A percentile compares a stretch with the other conserved stretches of the same genome.
These are phyloP conservation scores for Talaromyces sp. DNA, from an alignment of 2,329 filamentous ascomycete species.

Conservation along the genomic window DNA sequence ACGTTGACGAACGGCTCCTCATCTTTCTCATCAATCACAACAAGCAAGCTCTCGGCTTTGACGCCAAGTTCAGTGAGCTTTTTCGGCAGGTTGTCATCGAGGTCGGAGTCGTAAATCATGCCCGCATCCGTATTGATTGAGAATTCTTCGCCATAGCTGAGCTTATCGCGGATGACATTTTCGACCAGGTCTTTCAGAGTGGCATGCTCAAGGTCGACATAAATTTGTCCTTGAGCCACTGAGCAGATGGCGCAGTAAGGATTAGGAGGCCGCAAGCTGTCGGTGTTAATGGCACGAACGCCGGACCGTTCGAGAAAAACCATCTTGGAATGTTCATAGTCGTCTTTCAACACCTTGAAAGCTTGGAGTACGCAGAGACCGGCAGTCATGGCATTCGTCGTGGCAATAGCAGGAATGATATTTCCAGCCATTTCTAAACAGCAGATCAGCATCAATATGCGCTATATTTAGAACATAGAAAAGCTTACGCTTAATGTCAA, in stretches of 20 bases:
- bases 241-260: slow-evolving; percentile 79
- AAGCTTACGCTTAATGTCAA: slow-evolving; percentile 73
- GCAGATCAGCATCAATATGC: slow-evolving; percentile 7
- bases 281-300: slow-evolving; percentile 53
- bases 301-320: slow-evolving; percentile 69
- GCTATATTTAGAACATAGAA: neutral
- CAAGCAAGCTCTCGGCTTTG: slow-evolving; percentile 67
- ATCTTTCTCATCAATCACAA: slow-evolving; percentile 75
- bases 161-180: slow-evolving; percentile 59
- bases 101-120: slow-evolving; percentile 82
- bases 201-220: slow-evolving; percentile 63
- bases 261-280: slow-evolving; percentile 59
- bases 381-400: slow-evolving; percentile 94
- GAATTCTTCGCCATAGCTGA: slow-evolving; percentile 78
- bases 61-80: slow-evolving; percentile 74
- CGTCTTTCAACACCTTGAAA: slow-evolving; percentile 77
- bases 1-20: slow-evolving; percentile 66
- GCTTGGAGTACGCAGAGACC: slow-evolving; percentile 86
- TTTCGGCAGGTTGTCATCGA: slow-evolving; percentile 78
- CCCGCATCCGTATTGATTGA: slow-evolving; percentile 68
- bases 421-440: slow-evolving; percentile 87
- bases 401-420: slow-evolving; percentile 97
- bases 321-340: slow-evolving; percentile 58
- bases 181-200: slow-evolving; percentile 77
- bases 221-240: slow-evolving; percentile 60